These are phyloP conservation scores for Ganoderma lucidum DNA, from an alignment of 1,284 basidiomycete species.

Conservation along the genomic window DNA sequence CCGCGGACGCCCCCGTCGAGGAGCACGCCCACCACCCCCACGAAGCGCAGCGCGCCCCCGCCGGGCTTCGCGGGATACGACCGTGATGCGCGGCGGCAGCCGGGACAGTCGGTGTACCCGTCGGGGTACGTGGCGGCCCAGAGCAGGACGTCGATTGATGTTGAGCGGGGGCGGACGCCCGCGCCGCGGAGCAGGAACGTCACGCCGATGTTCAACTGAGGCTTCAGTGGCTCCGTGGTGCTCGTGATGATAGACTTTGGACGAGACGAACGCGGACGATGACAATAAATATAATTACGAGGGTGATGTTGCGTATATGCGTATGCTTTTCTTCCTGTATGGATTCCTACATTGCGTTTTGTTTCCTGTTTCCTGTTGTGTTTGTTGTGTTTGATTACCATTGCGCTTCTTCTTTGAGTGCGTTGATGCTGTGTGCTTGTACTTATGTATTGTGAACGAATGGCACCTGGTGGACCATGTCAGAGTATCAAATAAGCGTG, in stretches of 20 bases:
- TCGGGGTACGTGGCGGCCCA: constrained; percentile 9
- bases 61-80: constrained; percentile 20
- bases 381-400: constrained; percentile 3
- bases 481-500: not conserved
- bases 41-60: constrained; percentile 21
- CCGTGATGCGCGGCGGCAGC: constrained; percentile 12
- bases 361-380: not conserved
- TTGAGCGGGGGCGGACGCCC: constrained; percentile 11
- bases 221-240: not conserved
- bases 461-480: not conserved
- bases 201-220: constrained; percentile 33
- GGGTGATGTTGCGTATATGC: constrained; percentile 1
- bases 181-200: constrained; percentile 29
- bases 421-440: constrained; percentile 14
- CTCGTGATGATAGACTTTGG: constrained; percentile 1
- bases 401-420: not conserved
- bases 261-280: constrained; percentile 7
- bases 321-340: constrained; percentile 5
- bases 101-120: constrained; percentile 11
- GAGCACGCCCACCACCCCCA: constrained; percentile 30
- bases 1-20: constrained; percentile 20
- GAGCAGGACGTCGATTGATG: constrained; percentile 14
- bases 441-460: constrained; percentile 5
- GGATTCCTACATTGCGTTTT: not conserved
- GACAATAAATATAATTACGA: not conserved